A percentile compares a stretch with the other conserved stretches of the same genome.
Conservation (phyloP, 331 rosid genomes). For the Rhamnella rubrinervis region DNA sequence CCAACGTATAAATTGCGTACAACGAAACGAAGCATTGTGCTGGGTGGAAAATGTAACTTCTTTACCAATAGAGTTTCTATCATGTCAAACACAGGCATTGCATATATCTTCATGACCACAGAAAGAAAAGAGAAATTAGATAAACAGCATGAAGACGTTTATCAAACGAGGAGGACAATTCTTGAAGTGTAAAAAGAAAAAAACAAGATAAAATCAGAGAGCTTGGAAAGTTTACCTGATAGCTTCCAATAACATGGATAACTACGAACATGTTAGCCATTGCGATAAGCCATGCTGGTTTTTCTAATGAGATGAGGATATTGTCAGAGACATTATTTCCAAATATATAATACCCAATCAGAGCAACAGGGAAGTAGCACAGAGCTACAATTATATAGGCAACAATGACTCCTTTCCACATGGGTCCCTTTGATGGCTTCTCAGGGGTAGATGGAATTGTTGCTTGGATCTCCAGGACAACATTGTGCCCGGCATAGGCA, state of each 20-base stretch:
- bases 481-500: constrained; percentile 98
- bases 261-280: constrained; percentile 92
- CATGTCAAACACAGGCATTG: constrained; percentile 99
- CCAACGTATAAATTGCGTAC: constrained; percentile 73
- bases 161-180: too few relatives aligned
- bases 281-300: constrained; percentile 81
- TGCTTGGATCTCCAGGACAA: constrained; percentile 92
- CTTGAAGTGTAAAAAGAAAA: neutral
- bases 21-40: constrained; percentile 51
- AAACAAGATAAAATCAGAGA: neutral
- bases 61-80: constrained; percentile 82
- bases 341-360: constrained; percentile 67
- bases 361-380: constrained; percentile 96
- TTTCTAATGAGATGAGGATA: constrained; percentile 67
- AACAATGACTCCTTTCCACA: constrained; percentile 90
- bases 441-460: constrained; percentile 94
- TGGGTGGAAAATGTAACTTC: constrained; percentile 64
- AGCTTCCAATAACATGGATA: constrained; percentile 91
- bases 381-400: constrained; percentile 85
- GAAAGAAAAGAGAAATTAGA: neutral
- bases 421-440: constrained; percentile 92
- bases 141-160: too few relatives aligned
- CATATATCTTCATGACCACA: constrained; percentile 31
- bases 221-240: constrained; percentile 54
- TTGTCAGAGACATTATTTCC: constrained; percentile 61